Evolutionary conservation across 2,329 filamentous ascomycete species (phyloP), one percentile per base, ranked within the genome.

Genomic region (Atkinsonella hypoxylon): DNA sequence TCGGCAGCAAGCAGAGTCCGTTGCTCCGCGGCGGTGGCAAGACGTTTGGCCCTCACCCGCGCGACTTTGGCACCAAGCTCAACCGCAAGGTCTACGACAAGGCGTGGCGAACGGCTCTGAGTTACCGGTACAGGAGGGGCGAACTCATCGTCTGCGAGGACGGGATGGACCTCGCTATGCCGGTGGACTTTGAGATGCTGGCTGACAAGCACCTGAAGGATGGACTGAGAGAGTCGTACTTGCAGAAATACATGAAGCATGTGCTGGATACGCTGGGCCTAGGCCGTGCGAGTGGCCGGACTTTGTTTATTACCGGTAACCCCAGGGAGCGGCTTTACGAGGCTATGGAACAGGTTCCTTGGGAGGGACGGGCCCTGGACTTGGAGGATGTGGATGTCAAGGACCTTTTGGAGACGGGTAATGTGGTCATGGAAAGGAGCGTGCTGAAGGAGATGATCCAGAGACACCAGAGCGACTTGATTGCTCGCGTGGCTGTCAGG

Each of bases 31-130:
- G 93, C 56, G 93, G 93, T 68, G 91, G 89, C 68, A 91, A 94
- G 59, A 75, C 82, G 0, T 88, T 89, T 62, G 93, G 93, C n/a
- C 93, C 93, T 30, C 83, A 90, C 60, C 90, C 90, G 26, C 79
- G 93, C 65, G 89, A 97, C 70, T 98, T 98, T 64, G 80, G 81
- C 53, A 94, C 90, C 20, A 78, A 78, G 15, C 75, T 98, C 50
- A 89, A 85, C 60, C 78, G 78, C 64, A 97, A 97, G 73, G 81
- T 95, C 45, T 98, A 98, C 72, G 90, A 97, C 69, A 77, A 94
- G 60, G 93, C 93, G 10, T 97, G 89, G 88, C 82, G 93, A 64
- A 97, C 87, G 42, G 93, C 93, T 11, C 77, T 98, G 57, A 93
- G 86, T 62, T 95, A 95, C 73, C 82, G 93, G 53, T 97, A 93